Evolutionary conservation across 192 early-diverging fungal species (phyloP).

Genomic region (Coemansia sp.): DNA sequence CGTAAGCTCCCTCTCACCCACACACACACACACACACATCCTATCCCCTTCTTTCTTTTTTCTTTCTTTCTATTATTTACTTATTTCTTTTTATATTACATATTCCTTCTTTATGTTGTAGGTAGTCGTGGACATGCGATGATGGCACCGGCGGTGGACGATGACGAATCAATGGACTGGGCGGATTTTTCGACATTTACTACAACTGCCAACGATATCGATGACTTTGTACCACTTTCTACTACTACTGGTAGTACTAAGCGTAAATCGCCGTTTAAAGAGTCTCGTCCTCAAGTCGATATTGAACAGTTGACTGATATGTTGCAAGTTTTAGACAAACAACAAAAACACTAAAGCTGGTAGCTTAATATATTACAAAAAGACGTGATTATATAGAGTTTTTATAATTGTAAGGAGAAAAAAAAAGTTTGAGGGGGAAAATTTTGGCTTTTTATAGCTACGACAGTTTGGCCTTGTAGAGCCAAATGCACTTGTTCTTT

Average conservation of each 20-base stretch:
- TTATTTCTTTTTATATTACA: conserved; percentile 4
- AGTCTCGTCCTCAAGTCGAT: not conserved
- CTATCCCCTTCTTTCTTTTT: not conserved
- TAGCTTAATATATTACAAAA: too few species aligned
- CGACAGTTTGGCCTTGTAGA: too few species aligned
- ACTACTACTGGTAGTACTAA: not conserved
- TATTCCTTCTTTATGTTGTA: not conserved
- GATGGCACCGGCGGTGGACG: conserved; percentile 38
- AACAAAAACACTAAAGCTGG: not conserved
- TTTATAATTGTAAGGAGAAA: too few species aligned
- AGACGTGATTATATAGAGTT: too few species aligned
- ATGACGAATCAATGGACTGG: conserved; percentile 32
- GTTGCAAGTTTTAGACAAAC: not conserved
- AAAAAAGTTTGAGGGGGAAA: too few species aligned
- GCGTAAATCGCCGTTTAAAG: not conserved
- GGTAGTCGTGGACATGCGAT: conserved; percentile 12
- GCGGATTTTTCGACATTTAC: conserved; percentile 24
- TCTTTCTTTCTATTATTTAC: not conserved
- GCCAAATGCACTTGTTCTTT: too few species aligned
- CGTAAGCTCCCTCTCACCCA: not conserved
- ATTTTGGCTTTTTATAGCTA: too few species aligned
- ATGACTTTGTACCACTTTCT: not conserved
- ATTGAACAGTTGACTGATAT: not conserved
- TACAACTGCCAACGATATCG: conserved; percentile 10
- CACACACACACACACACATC: not conserved